Evolutionary conservation across 2,329 filamentous ascomycete genomes (phyloP).

Genomic region (Diaporthe ampelina): DNA sequence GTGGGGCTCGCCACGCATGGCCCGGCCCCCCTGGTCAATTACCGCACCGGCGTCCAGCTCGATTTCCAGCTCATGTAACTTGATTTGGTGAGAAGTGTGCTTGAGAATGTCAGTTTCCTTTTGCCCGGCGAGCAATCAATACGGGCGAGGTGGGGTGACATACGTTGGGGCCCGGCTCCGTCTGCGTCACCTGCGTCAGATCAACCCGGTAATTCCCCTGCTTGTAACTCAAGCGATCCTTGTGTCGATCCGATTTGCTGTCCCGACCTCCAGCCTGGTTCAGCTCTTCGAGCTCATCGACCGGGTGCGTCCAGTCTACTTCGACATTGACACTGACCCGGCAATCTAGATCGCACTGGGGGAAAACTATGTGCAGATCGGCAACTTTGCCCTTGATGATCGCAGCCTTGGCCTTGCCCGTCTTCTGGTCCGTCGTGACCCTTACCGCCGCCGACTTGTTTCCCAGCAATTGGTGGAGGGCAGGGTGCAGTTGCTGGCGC

Average conservation of each 20-base stretch:
- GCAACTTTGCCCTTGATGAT: conserved; percentile 93
- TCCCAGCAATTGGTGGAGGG: conserved; percentile 71
- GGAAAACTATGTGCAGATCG: conserved; percentile 90
- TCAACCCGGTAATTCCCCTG: conserved; percentile 93
- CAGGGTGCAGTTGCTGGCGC: conserved; percentile 72
- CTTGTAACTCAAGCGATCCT: conserved; percentile 92
- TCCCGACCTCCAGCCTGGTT: conserved; percentile 50
- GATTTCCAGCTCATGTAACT: conserved; percentile 86
- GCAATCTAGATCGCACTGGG: conserved; percentile 84
- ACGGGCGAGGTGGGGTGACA: conserved; percentile 42
- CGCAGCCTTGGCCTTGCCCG: conserved; percentile 77
- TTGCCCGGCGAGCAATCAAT: not conserved
- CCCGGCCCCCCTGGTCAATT: conserved; percentile 74
- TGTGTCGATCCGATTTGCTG: conserved; percentile 75
- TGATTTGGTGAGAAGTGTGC: conserved; percentile 54
- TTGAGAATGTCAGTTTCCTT: conserved; percentile 1
- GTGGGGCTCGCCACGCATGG: conserved; percentile 65
- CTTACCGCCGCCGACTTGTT: conserved; percentile 74
- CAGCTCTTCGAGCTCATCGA: conserved; percentile 66
- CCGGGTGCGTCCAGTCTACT: conserved; percentile 84
- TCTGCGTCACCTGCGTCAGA: conserved; percentile 86
- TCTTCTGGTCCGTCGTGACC: conserved; percentile 83
- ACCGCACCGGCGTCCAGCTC: conserved; percentile 77
- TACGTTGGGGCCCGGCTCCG: conserved; percentile 53
- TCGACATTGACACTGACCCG: conserved; percentile 96